Evolutionary conservation across 2,329 filamentous ascomycete species (phyloP), one percentile per base, ranked within the genome.

Genomic region (Paraphoma chrysanthemicola): DNA sequence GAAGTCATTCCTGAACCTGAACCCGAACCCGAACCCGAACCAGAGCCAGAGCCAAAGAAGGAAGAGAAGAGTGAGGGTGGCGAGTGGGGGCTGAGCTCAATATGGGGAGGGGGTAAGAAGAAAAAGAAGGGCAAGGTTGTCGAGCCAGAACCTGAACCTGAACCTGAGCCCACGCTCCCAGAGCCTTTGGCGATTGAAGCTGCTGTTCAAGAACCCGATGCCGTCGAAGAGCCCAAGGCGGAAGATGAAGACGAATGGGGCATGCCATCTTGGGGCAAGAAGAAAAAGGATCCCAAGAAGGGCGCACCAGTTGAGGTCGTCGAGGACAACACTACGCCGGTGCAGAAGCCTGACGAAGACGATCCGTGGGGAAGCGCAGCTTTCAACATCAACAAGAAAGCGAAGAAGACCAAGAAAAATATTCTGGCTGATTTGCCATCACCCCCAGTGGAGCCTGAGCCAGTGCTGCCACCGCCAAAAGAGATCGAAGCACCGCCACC

Each of bases 231-330:
- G 64, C 79, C 82, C 2, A 80, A 80, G 54, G 73, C 73, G 14
- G 80, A 82, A 29, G 77, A 79, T 12, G 82, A 85, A 51, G 83
- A 83, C 54, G 85, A 85, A 62, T 86, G 85, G 70, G 82, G 78
- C 56, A 82, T 83, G 46, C 87, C 85, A 80, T 83, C 82, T 31
- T 85, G 81, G 49, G 80, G 82, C 6, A 85, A 83, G 57, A 86
- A 70, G 56, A 66, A 76, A 55, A 79, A 67, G 42, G 63, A 61
- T 23, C 67, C 70, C 8, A 75, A 74, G 61, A 80, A 79, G 59
- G 77, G 78, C 44, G 73, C 70, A 12, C 68, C 73, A 7, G 59
- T 77, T 23, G 76, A 78, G 33, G 73, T 77, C 28, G 71, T 78
- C 23, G 74, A 78, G 17, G 78, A 81, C 48, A 69, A 68, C 3